Base-by-base conservation (phyloP, 1,284 basidiomycete genomes). In the Cutaneotrichosporon sp. region DNA sequence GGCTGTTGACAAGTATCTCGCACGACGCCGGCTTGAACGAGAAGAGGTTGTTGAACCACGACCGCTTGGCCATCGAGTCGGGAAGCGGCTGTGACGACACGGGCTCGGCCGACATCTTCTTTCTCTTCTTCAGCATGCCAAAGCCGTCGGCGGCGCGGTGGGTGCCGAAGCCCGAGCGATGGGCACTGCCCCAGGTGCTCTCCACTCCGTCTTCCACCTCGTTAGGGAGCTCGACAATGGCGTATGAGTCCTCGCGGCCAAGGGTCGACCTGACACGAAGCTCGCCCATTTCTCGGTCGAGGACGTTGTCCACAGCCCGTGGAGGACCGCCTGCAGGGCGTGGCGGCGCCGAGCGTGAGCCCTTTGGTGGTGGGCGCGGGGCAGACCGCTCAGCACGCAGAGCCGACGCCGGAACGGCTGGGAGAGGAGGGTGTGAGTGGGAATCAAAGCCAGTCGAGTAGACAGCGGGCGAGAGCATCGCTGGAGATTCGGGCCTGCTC, bases 31-130 rank as follows among this genome's bases (percentile, higher is more conserved):
- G 87, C 73, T 89, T 91, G 83, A 91, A 89, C 74, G 88, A 90
- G 85, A 97, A 96, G 55, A 97, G 85, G 68, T 89, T 90, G 60
- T 88, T 87, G 70, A 98, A 88, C 95, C 95, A 97, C 63, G 86
- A 87, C 56, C 89, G 86, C 77, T 89, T 90, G 42, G 75, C 52
- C 40, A 49, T 56, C 18, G 62, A 51, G 22, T 59, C 55, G 6
- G 57, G 22, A 7, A 40, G 30, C 16, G 64, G 40, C 47, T 57
- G 58, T 14, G 65, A 42, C 13, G 58, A 51, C 36, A 58, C 51
- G 10, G 58, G 49, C 34, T 22, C 62, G 22, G 55, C 50, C 8
- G 38, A 46, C 53, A 38, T 50, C 69, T 75, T 79, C 60, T 75
- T 75, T 65, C 75, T 75, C 70, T 75, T 76, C 70, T 76, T 77